Base-by-base conservation (phyloP, 2,329 filamentous ascomycete genomes). In the Colletotrichum musicola region DNA sequence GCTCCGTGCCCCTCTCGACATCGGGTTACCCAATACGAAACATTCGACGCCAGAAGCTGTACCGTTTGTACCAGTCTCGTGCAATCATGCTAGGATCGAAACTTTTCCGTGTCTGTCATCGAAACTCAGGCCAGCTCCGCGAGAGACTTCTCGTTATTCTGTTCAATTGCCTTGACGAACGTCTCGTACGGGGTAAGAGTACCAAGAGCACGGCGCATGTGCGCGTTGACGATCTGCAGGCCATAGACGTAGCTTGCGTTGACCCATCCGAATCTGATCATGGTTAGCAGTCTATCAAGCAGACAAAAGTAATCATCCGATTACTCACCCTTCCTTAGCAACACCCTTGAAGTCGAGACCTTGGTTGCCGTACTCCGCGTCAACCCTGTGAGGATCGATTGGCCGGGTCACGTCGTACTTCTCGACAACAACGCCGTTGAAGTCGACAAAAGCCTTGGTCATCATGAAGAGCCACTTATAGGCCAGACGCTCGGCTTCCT, bases 391-490 rank as follows among this genome's bases (percentile, higher is more conserved):
- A 44, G 96, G 95, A 75, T 97, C 95, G 64, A 95, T 90, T 5
- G 92, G 91, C 64, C 93, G 86, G 20, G 95, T 98, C 69, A 99
- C 96, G 80, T 99, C 93, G 83, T 99, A 99, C 83, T 99, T 99
- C 82, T 99, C 96, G 6, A 98, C 96, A 1, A 99, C 95, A 9
- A 98, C 94, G 46, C 96, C 96, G 77, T 98, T 98, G 85, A 95
- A 98, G 79, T 99, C 95, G 69, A 98, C 95, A 82, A 98, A 98
- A 0, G 96, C 95, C 81, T 97, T 98, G 67, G 94, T 98, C 75
- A 98, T 94, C 95, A 98, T 98, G 79, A 95, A 97, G 61, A 98
- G 83, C 96, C 96, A 99, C 80, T 96, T 94, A 81, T 99, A 99
- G 0, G 94, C 93, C 72, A 99, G 82, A 40, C 94, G 87, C 81